These are phyloP conservation scores for Schwanniomyces pseudopolymorphus DNA, from an alignment of 805 yeast species.

Conservation along the genomic window DNA sequence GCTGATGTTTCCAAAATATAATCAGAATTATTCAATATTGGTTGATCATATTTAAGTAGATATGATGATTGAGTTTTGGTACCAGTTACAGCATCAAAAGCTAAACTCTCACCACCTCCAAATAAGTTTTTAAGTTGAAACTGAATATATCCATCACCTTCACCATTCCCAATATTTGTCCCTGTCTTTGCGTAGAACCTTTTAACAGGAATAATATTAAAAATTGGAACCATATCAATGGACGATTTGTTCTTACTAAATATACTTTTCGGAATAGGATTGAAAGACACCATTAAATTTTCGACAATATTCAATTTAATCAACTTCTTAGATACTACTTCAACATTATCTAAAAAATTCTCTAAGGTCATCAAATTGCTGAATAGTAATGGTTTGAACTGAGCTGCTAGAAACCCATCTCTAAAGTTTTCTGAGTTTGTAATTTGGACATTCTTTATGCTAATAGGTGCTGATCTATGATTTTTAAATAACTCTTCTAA, in stretches of 20 bases:
- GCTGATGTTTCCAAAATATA: constrained; percentile 38
- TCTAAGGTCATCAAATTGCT: constrained; percentile 38
- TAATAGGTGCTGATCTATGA: constrained; percentile 39
- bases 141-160: constrained; percentile 90
- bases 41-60: constrained; percentile 47
- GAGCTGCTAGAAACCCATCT: constrained; percentile 43
- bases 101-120: constrained; percentile 56
- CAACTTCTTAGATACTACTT: constrained; percentile 43
- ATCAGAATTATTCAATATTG: constrained; percentile 42
- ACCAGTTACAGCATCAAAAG: constrained; percentile 52
- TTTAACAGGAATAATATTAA: constrained; percentile 54
- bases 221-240: constrained; percentile 33
- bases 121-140: constrained; percentile 58
- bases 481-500: constrained; percentile 33
- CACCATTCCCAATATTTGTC: constrained; percentile 94
- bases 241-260: constrained; percentile 19
- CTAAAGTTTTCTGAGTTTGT: constrained; percentile 50
- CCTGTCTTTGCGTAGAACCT: constrained; percentile 85
- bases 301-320: constrained; percentile 43
- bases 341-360: constrained; percentile 41
- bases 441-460: constrained; percentile 45
- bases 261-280: constrained; percentile 22
- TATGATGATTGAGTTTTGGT: constrained; percentile 52
- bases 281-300: constrained; percentile 36
- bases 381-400: constrained; percentile 46